These are phyloP conservation scores for Verticillium isaacii DNA, from an alignment of 2,329 filamentous ascomycete genomes.

Conservation along the genomic window DNA sequence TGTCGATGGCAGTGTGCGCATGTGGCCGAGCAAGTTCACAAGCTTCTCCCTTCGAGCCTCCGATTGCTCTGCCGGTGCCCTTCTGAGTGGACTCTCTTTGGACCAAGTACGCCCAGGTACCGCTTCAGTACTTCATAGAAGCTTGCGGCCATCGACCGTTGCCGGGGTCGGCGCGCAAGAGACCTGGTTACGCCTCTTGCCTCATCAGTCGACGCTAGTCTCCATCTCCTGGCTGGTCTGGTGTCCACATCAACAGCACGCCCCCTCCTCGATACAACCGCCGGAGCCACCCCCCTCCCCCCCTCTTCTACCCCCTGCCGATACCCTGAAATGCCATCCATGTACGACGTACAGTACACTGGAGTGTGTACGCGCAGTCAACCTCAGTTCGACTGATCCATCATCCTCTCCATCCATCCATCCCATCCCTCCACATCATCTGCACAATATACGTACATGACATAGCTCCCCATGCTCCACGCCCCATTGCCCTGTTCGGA, in stretches of 20 bases:
- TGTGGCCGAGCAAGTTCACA: not conserved
- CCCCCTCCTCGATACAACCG: constrained; percentile 3
- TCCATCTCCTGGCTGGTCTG: not conserved
- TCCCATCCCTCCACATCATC: constrained; percentile 1
- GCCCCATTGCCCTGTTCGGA: constrained; percentile 3
- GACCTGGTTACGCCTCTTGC: not conserved
- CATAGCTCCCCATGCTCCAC: not conserved
- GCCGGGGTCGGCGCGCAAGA: not conserved
- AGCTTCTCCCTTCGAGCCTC: not conserved
- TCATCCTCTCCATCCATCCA: not conserved
- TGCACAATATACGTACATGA: constrained; percentile 2
- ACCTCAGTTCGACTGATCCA: not conserved
- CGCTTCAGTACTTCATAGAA: not conserved
- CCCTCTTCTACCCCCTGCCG: not conserved
- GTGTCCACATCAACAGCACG: not conserved
- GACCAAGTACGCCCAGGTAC: not conserved
- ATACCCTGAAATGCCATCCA: constrained; percentile 3
- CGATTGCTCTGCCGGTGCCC: not conserved
- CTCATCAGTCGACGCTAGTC: not conserved
- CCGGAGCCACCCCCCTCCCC: not conserved
- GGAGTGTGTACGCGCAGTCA: not conserved
- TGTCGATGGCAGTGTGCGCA: not conserved
- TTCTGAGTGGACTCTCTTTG: not conserved
- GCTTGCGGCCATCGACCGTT: not conserved
- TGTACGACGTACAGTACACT: not conserved